These are phyloP conservation scores for Tetrahymena borealis DNA, from an alignment of 73 alveolate genomes.

Conservation along the genomic window DNA sequence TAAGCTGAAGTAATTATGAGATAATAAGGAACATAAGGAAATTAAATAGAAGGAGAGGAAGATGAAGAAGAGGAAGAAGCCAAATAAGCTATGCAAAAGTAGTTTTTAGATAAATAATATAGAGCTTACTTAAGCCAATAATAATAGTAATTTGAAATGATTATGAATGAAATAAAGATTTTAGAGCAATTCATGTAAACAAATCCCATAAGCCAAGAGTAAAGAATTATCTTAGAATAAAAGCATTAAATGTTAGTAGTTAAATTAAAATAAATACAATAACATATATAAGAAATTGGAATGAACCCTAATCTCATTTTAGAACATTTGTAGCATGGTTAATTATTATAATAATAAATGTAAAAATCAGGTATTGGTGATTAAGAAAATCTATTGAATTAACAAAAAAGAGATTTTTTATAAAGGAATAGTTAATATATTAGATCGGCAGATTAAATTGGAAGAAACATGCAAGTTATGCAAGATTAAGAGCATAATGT, in stretches of 20 bases:
- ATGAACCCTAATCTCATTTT: background rate
- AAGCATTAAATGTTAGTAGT: background rate
- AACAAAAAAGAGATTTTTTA: background rate
- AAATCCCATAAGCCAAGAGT: background rate
- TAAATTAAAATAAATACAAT: background rate
- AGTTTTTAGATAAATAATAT: background rate
- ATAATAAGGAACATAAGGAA: background rate
- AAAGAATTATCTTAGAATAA: background rate
- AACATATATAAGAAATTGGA: background rate
- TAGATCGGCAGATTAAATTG: background rate
- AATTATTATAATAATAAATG: background rate
- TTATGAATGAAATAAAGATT: background rate
- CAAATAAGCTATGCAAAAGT: background rate
- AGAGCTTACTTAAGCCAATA: background rate
- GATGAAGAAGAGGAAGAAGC: background rate
- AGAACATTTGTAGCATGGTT: background rate
- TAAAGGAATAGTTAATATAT: background rate
- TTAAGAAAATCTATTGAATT: background rate
- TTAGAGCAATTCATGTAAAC: background rate
- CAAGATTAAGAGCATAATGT: background rate
- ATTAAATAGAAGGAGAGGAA: background rate
- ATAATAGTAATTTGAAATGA: background rate
- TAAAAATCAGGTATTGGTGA: background rate
- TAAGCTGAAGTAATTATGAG: background rate
- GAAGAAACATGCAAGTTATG: background rate